These are phyloP conservation scores for Penicillium diatomitis DNA, from an alignment of 495 filamentous ascomycete genomes.

Conservation along the genomic window DNA sequence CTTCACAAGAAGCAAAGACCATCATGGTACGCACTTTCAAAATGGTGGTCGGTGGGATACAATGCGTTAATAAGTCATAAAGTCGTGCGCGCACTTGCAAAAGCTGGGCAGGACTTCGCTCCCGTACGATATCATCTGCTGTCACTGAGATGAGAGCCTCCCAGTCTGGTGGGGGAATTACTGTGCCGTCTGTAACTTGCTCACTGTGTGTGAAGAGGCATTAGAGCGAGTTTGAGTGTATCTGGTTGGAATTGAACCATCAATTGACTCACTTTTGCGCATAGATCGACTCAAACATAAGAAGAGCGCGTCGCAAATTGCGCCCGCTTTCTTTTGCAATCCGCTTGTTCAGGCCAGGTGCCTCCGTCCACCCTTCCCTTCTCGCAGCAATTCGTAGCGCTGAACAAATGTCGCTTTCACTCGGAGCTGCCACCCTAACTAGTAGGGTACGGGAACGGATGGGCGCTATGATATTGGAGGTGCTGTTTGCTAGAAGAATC, in stretches of 20 bases:
- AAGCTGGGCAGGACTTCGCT: constrained; percentile 79
- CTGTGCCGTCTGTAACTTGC: constrained; percentile 76
- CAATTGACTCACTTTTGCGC: constrained; percentile 71
- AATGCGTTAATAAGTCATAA: constrained; percentile 93
- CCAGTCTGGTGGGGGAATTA: constrained; percentile 92
- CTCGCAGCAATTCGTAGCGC: constrained; percentile 67
- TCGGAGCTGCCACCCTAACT: constrained; percentile 86
- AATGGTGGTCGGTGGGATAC: constrained; percentile 88
- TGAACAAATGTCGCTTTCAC: constrained; percentile 67
- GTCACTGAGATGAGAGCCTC: constrained; percentile 81
- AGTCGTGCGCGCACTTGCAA: constrained; percentile 82
- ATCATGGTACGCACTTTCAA: constrained; percentile 51
- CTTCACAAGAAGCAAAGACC: background rate
- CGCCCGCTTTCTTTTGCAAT: constrained; percentile 88
- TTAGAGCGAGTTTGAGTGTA: constrained; percentile 6
- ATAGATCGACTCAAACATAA: constrained; percentile 96
- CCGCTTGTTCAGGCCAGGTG: constrained; percentile 61
- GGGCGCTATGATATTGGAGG: constrained; percentile 94
- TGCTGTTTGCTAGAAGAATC: constrained; percentile 88
- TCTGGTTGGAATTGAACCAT: background rate
- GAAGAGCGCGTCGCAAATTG: constrained; percentile 77
- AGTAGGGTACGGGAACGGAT: constrained; percentile 84
- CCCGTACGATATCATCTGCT: constrained; percentile 82
- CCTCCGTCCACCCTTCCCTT: constrained; percentile 66
- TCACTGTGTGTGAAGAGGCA: constrained; percentile 47